These are phyloP conservation scores for Coemansia sp. DNA, from an alignment of 192 early-diverging fungal species.

Conservation along the genomic window DNA sequence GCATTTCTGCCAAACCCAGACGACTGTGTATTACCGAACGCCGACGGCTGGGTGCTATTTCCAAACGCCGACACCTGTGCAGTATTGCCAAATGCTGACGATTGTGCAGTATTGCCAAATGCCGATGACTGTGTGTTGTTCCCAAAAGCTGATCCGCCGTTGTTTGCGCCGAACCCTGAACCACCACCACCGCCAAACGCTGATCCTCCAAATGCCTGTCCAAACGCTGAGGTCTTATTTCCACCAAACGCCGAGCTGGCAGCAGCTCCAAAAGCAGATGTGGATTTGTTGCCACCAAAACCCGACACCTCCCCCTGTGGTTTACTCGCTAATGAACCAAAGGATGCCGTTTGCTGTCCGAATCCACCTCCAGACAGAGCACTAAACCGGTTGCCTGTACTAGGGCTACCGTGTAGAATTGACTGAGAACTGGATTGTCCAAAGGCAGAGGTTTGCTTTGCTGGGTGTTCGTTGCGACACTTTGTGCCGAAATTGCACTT, in stretches of 20 bases:
- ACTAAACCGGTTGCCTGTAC: slow-evolving; percentile 2
- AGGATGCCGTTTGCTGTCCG: background rate
- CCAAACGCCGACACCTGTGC: slow-evolving; percentile 13
- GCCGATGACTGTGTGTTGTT: background rate
- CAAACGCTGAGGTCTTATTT: slow-evolving; percentile 1
- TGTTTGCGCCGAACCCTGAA: slow-evolving; percentile 4
- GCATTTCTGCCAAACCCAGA: too few relatives aligned
- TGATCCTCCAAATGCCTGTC: background rate
- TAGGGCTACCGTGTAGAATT: slow-evolving; percentile 37
- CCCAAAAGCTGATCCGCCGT: background rate
- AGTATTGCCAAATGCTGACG: slow-evolving; percentile 9
- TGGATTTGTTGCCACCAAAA: background rate
- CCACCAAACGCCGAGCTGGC: background rate
- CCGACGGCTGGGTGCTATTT: background rate
- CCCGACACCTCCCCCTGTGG: too few relatives aligned
- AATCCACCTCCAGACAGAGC: slow-evolving; percentile 9
- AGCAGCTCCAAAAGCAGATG: background rate
- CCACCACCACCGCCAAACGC: background rate
- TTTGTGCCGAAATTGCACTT: slow-evolving; percentile 56
- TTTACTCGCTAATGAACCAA: slow-evolving; percentile 1
- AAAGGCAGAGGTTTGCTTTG: slow-evolving; percentile 37
- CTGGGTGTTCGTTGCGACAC: slow-evolving; percentile 58
- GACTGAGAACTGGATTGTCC: slow-evolving; percentile 41
- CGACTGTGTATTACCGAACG: too few relatives aligned
- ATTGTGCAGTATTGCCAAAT: slow-evolving; percentile 3